These are phyloP conservation scores for Daucus carota DNA, from an alignment of 129 eudicot species.

Conservation along the genomic window DH1_v3.0 NC_030389.2:12007501-12008000, in stretches of 20 bases:
- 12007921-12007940: background rate
- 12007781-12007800: background rate
- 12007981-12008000: no score
- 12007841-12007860: background rate
- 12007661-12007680: background rate
- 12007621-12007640: background rate
- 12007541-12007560: constrained; percentile 4
- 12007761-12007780: background rate
- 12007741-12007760: background rate
- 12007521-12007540: constrained; percentile 17
- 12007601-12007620: background rate
- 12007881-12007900: background rate
- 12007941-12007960: background rate
- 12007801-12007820: background rate
- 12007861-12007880: background rate
- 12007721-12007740: constrained; percentile 5
- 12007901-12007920: background rate
- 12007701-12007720: background rate
- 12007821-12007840: background rate
- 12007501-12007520: constrained; percentile 25
- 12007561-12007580: background rate
- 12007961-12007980: background rate
- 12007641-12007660: background rate
- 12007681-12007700: background rate
- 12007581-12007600: constrained; percentile 10